Base-by-base conservation (phyloP, 2,329 filamentous ascomycete species). In the Colletotrichum brevisporum region DNA sequence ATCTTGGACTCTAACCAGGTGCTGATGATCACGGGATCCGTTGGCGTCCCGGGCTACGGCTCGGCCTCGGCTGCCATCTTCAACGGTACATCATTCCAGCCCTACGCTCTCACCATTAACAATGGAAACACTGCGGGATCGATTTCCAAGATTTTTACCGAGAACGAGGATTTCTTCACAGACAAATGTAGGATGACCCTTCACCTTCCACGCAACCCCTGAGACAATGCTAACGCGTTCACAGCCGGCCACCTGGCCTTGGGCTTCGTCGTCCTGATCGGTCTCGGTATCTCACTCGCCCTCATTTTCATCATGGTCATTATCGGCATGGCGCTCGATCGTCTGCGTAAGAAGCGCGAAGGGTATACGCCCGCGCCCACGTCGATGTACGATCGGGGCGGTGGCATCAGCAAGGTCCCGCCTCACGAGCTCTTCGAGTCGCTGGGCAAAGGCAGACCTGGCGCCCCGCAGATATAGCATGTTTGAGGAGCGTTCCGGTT, bases 11-110 rank as follows among this genome's bases (percentile, higher is more conserved):
- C 86, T 18, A 85, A 90, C 71, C 90, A 96, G 77, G 87, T 90
- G 4, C 88, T 99, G 43, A 87, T 99, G 81, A 84, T 98, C 57
- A 94, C 94, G n/a, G 96, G 96, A 47, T 89, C 92, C 61, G 89
- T 99, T 73, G 87, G 90, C 72, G 85, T 98, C 18, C 89, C 92
- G 0, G 83, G 83, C 56, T 94, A 94, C 76, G 95, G 95, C 67
- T 91, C 90, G 66, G 94, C 92, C 6, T 97, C 95, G 15, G 94
- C 94, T 9, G 95, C 91, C 8, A 83, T 98, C 31, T 99, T 93
- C 83, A 94, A 98, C 76, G 96, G 96, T 74, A 94, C 90, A 12
- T 83, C 84, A 3, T 90, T 95, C 77, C 85, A 85, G 59, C 95
- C 96, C 0, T 97, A 95, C 78, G 88, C 94, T 48, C 87, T 99